Conservation (phyloP, 2,329 filamentous ascomycete species). For the Aspergillus hortae region DNA sequence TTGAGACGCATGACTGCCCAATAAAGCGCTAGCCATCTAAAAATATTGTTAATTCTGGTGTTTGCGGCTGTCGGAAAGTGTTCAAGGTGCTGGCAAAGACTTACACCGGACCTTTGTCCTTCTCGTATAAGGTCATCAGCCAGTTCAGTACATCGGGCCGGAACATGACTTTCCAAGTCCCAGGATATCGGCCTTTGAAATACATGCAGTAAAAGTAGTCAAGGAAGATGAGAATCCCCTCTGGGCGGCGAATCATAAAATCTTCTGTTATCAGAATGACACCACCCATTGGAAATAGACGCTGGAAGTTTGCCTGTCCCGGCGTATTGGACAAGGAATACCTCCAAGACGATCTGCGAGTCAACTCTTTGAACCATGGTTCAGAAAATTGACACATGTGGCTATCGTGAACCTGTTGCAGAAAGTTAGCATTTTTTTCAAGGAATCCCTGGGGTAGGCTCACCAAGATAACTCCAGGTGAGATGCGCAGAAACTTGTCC, state of each 20-base stretch:
- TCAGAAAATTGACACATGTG: constrained; percentile 29
- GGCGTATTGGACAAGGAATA: constrained; percentile 28
- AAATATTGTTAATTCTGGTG: background rate
- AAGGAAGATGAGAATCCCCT: constrained; percentile 30
- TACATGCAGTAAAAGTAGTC: constrained; percentile 30
- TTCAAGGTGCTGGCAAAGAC: constrained; percentile 2
- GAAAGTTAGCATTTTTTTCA: constrained; percentile 5
- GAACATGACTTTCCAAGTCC: constrained; percentile 37
- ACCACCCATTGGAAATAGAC: constrained; percentile 36
- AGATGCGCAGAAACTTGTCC: constrained; percentile 30
- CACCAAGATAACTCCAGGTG: constrained; percentile 34
- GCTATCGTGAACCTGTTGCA: constrained; percentile 34
- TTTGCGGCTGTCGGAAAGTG: background rate
- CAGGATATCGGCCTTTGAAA: constrained; percentile 19
- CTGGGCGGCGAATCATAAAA: constrained; percentile 29
- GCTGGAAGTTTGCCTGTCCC: constrained; percentile 24
- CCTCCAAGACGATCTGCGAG: constrained; percentile 31
- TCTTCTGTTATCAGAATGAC: constrained; percentile 42
- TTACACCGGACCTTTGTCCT: constrained; percentile 19
- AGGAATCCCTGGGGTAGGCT: constrained; percentile 9
- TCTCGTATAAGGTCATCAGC: constrained; percentile 20
- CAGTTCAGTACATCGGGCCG: constrained; percentile 35
- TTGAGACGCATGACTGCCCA: constrained; percentile 22
- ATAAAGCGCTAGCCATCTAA: constrained; percentile 26
- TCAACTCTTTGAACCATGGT: constrained; percentile 20